phyloP scores from a whole-genome alignment of 306 rosid species.

The Abrus pulchellus region DNA sequence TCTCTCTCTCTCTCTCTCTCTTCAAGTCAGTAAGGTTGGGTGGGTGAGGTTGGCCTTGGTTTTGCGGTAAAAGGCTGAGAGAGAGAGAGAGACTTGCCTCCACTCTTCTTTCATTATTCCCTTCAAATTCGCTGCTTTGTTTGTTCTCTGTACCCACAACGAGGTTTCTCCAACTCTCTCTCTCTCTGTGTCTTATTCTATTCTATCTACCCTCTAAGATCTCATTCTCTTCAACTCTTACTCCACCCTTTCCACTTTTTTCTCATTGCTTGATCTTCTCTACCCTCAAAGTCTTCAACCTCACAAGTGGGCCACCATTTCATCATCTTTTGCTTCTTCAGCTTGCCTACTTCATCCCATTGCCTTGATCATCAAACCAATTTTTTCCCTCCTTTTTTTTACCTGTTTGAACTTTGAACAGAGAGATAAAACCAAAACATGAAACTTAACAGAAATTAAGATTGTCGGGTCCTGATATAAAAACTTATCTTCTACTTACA shows the following conservation, averaged over 20 bases:
- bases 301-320: slow-evolving; percentile 41
- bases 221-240: slow-evolving; percentile 44
- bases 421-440: slow-evolving; percentile 30
- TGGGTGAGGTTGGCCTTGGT: slow-evolving; percentile 58
- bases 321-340: not conserved
- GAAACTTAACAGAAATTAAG: slow-evolving; percentile 32
- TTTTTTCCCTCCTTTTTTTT: not conserved
- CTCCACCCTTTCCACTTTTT: slow-evolving; percentile 31
- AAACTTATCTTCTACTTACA: not conserved
- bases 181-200: not conserved
- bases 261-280: not conserved
- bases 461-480: slow-evolving; percentile 12
- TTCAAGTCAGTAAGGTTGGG: not conserved
- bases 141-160: slow-evolving; percentile 69
- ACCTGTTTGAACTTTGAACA: slow-evolving; percentile 26
- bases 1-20: too few species aligned
- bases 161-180: slow-evolving; percentile 53
- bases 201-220: slow-evolving; percentile 34
- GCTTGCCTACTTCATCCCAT: slow-evolving; percentile 38
- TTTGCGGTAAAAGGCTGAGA: slow-evolving; percentile 58
- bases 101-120: slow-evolving; percentile 54
- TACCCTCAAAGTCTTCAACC: slow-evolving; percentile 33
- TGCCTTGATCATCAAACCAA: slow-evolving; percentile 41
- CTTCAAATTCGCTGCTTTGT: slow-evolving; percentile 76
- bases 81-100: slow-evolving; percentile 52